Conservation (phyloP, 805 yeast species). For the Kockiozyma suomiensis region DNA sequence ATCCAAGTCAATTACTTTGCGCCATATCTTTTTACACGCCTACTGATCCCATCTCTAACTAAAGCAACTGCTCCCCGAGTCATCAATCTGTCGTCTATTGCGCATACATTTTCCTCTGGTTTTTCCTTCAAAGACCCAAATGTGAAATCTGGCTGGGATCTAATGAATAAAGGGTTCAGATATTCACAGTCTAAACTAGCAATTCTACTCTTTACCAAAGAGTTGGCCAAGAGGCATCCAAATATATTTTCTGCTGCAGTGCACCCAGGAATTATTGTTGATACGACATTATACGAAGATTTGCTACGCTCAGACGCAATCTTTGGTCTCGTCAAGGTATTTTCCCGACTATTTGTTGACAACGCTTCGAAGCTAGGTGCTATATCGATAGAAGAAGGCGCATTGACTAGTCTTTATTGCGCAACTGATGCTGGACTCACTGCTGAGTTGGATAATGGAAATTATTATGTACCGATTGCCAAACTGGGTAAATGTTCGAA, state of each 20-base stretch:
- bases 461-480: constrained; percentile 26
- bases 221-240: constrained; percentile 29
- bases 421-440: constrained; percentile 16
- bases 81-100: constrained; percentile 28
- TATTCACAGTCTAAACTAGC: constrained; percentile 34
- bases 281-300: constrained; percentile 20
- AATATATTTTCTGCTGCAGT: constrained; percentile 23
- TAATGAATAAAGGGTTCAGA: constrained; percentile 10
- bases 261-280: constrained; percentile 32
- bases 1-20: constrained; percentile 77
- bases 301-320: constrained; percentile 1
- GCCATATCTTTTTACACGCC: constrained; percentile 68
- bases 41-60: constrained; percentile 22
- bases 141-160: constrained; percentile 5
- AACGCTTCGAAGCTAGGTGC: constrained; percentile 12
- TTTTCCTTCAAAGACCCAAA: constrained; percentile 29
- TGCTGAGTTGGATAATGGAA: constrained; percentile 21
- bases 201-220: constrained; percentile 22
- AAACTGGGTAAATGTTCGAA: constrained; percentile 5
- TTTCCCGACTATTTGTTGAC: not conserved
- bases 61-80: constrained; percentile 25
- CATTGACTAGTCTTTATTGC: constrained; percentile 26
- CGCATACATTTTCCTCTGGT: constrained; percentile 4
- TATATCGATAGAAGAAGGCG: constrained; percentile 22
- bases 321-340: constrained; percentile 8